Conservation (phyloP, 371 early-diverging fungal species). For the Mortierella sp. region DNA sequence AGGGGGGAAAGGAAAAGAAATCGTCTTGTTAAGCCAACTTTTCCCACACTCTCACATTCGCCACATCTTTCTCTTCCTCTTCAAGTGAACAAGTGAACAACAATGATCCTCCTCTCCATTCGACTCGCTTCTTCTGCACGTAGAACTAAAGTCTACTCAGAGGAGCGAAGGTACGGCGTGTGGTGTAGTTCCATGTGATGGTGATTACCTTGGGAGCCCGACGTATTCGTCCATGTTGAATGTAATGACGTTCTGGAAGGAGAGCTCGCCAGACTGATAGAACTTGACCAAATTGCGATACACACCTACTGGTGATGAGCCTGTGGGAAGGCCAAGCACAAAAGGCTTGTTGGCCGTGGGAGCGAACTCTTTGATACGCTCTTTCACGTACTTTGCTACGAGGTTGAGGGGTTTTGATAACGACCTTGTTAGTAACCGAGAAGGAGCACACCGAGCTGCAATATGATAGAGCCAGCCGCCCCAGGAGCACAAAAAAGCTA, state of each 20-base stretch:
- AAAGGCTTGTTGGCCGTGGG: constrained; percentile 82
- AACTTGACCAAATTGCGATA: constrained; percentile 74
- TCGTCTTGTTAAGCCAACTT: background rate
- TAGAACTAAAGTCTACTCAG: background rate
- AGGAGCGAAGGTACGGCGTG: background rate
- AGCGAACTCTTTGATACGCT: constrained; percentile 81
- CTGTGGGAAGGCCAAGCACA: constrained; percentile 86
- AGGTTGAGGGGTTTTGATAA: too few relatives aligned
- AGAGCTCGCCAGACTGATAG: constrained; percentile 66
- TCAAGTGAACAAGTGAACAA: background rate
- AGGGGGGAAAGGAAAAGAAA: background rate
- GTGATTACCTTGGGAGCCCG: constrained; percentile 58
- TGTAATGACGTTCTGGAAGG: constrained; percentile 67
- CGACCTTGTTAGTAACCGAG: too few relatives aligned
- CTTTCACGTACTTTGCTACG: constrained; percentile 81
- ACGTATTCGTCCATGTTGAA: constrained; percentile 86
- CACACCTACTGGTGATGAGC: constrained; percentile 76
- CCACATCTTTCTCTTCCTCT: background rate
- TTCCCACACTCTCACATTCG: background rate
- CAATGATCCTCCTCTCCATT: background rate
- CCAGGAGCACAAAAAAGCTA: background rate
- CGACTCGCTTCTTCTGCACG: background rate
- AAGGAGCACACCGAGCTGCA: too few relatives aligned
- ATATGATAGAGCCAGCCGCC: background rate
- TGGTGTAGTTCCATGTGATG: background rate